Evolutionary conservation across 371 early-diverging fungal genomes (phyloP).

Genomic region (Globomyces sp.): DNA sequence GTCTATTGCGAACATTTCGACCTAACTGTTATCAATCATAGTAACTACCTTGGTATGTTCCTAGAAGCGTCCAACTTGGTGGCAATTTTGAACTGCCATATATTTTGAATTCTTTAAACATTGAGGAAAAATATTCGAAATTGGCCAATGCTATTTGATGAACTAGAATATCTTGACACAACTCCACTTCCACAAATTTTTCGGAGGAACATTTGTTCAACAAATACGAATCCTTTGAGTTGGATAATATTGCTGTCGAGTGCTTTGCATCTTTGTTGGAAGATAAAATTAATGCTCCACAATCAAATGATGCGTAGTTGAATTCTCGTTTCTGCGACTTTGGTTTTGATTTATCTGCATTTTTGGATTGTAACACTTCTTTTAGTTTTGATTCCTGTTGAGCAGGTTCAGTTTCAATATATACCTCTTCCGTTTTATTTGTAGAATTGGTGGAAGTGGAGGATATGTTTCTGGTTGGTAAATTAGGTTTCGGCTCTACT

Average conservation of each 20-base stretch:
- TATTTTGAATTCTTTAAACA: conserved; percentile 82
- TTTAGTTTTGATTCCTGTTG: too few species aligned
- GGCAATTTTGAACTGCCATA: conserved; percentile 67
- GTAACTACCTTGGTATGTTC: conserved; percentile 68
- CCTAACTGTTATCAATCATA: too few species aligned
- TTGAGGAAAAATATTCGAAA: conserved; percentile 94
- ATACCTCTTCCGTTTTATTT: too few species aligned
- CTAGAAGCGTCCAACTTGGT: conserved; percentile 75
- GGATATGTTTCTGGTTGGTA: too few species aligned
- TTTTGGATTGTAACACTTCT: too few species aligned
- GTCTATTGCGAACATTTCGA: conserved; percentile 68
- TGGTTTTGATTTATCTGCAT: neutral
- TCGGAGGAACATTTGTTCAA: conserved; percentile 75
- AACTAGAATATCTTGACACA: conserved; percentile 91
- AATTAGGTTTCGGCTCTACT: too few species aligned
- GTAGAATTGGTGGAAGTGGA: too few species aligned
- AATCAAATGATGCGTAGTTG: conserved; percentile 92
- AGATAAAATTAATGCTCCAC: conserved; percentile 85
- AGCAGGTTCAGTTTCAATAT: too few species aligned
- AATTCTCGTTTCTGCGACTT: conserved; percentile 57
- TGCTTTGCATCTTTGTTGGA: conserved; percentile 83
- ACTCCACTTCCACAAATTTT: conserved; percentile 85
- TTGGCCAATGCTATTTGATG: conserved; percentile 89
- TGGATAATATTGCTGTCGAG: conserved; percentile 77
- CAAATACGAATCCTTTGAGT: conserved; percentile 92